Base-by-base conservation (phyloP, 1,284 basidiomycete species). In the Pholiota adiposa region DNA sequence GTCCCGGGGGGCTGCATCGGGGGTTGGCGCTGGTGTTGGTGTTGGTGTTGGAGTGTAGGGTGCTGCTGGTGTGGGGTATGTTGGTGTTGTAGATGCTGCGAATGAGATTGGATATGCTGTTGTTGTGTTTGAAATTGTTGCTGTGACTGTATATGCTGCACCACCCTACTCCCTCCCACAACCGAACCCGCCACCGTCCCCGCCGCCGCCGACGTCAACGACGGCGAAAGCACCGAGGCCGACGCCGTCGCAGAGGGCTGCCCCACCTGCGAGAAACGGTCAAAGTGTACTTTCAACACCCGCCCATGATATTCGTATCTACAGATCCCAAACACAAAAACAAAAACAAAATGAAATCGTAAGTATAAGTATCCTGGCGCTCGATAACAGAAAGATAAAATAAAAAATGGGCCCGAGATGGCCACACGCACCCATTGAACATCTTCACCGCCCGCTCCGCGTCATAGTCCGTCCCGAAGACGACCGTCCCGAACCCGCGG, bases 221-320 rank as follows among this genome's bases (percentile, higher is more conserved):
- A 7, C 12, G 36, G 33, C 31, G 50, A 27, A 18, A 4, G 3
- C 11, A 36, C 34, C 25, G n/a, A n/a, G 9, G 34, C 19, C 25
- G 62, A 59, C 21, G 63, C 59, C 25, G 64, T 34, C 50, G 53
- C 59, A 11, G 14, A 9, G 59, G 36, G 77, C 58, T 78, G 75
- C 12, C 72, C 69, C 16, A 76, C 75, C 21, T 81, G 79, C 3
- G 83, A 77, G 70, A 86, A 92, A 71, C 89, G 91, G 77, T 96
- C 93, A 69, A 88, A 92, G 72, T 94, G 93, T 12, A 96, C 93
- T 73, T 95, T 95, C 52, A 96, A 79, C 29, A 82, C 78, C 36
- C 94, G 86, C 2, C 94, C 93, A 69, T 92, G 93, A 73, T 90
- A 94, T 69, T 96, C 94, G 72, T 90, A 94, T 43, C 92, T 93